Percentiles rank a stretch among this genome's conserved stretches.
phyloP scores from a whole-genome alignment of 2,329 filamentous ascomycete genomes.

The Aaosphaeria pasadenensis region DNA sequence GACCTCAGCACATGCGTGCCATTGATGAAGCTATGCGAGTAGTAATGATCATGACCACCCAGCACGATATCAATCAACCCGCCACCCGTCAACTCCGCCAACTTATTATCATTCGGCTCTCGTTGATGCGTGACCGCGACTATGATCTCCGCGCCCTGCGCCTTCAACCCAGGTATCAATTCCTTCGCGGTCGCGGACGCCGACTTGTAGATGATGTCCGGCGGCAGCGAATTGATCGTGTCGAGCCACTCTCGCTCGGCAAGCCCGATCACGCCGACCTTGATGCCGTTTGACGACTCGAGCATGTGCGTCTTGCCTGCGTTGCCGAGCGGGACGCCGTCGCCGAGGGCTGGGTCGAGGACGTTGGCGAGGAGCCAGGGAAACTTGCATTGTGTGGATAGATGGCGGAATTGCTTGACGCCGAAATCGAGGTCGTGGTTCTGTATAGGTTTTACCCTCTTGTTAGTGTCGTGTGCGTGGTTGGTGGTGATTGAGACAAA shows the following conservation, averaged over 20 bases:
- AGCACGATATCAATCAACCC: slow-evolving; percentile 81
- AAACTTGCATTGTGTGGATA: slow-evolving; percentile 73
- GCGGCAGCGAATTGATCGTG: slow-evolving; percentile 83
- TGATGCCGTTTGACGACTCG: slow-evolving; percentile 78
- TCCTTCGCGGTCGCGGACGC: slow-evolving; percentile 73
- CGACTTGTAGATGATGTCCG: slow-evolving; percentile 77
- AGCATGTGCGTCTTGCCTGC: slow-evolving; percentile 74
- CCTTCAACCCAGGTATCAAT: slow-evolving; percentile 68
- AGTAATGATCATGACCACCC: slow-evolving; percentile 88
- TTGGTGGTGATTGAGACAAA: no score
- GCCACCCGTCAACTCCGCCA: slow-evolving; percentile 67
- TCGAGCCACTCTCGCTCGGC: slow-evolving; percentile 86
- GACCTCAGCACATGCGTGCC: slow-evolving; percentile 82
- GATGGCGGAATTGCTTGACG: slow-evolving; percentile 71
- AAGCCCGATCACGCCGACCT: slow-evolving; percentile 79
- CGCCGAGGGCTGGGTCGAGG: slow-evolving; percentile 76
- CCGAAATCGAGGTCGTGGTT: slow-evolving; percentile 95
- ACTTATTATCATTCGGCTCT: slow-evolving; percentile 84
- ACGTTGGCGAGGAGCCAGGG: slow-evolving; percentile 91
- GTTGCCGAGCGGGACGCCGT: slow-evolving; percentile 70
- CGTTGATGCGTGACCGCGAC: slow-evolving; percentile 81
- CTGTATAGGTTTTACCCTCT: slow-evolving; percentile 35
- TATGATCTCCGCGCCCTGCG: slow-evolving; percentile 77
- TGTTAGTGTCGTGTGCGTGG: neutral
- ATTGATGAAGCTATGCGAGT: slow-evolving; percentile 73